phyloP scores from a whole-genome alignment of 306 rosid genomes.

The Castanopsis chinensis region DNA sequence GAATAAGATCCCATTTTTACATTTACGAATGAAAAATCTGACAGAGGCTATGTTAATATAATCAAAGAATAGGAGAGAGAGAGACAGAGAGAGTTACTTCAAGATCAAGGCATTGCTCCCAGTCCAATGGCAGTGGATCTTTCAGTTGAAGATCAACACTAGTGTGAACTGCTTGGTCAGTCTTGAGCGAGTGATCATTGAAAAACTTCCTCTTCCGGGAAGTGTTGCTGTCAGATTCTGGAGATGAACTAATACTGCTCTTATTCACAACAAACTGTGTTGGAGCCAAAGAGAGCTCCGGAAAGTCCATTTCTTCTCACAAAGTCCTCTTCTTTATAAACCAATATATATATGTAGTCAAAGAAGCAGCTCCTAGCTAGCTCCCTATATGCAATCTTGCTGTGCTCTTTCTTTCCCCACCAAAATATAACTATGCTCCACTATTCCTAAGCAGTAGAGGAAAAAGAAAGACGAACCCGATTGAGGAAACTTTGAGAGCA shows the following conservation, averaged over 20 bases:
- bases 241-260: neutral
- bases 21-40: too few species aligned
- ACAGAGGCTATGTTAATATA: neutral
- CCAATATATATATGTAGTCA: neutral
- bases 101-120: constrained; percentile 61
- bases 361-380: neutral
- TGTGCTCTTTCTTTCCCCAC: neutral
- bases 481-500: neutral
- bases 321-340: neutral
- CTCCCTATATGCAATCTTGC: neutral
- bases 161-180: constrained; percentile 1
- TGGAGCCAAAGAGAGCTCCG: constrained; percentile 37
- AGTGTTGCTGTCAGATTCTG: constrained; percentile 16
- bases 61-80: neutral
- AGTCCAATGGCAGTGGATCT: constrained; percentile 45
- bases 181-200: constrained; percentile 4
- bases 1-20: too few species aligned
- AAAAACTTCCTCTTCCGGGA: constrained; percentile 42
- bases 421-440: neutral
- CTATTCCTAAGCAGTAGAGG: neutral
- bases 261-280: neutral
- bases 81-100: constrained; percentile 25
- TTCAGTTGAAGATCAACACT: constrained; percentile 45
- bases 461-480: neutral
- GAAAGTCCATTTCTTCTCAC: constrained; percentile 21